Evolutionary conservation across 2,329 filamentous ascomycete species (phyloP).

Genomic region (Phialemoniopsis sp.): DNA sequence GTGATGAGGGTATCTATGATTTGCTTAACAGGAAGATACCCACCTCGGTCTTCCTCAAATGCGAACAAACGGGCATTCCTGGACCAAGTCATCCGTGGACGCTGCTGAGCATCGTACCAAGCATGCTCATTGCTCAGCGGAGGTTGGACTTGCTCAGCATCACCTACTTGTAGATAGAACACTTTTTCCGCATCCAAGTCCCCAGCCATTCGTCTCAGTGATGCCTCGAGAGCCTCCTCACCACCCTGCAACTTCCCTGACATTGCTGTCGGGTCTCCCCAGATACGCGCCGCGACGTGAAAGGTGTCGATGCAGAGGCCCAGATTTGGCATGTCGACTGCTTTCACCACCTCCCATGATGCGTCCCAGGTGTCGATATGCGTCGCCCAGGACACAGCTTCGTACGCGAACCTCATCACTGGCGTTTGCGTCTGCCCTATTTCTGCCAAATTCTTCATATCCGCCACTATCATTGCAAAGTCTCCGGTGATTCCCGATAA

Average conservation of each 20-base stretch:
- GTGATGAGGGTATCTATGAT: slow-evolving; percentile 48
- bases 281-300: slow-evolving; percentile 56
- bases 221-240: slow-evolving; percentile 37
- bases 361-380: slow-evolving; percentile 56
- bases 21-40: slow-evolving; percentile 52
- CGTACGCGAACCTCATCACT: slow-evolving; percentile 61
- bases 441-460: no score
- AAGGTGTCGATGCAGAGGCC: slow-evolving; percentile 61
- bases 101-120: slow-evolving; percentile 48
- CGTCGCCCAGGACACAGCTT: slow-evolving; percentile 57
- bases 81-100: slow-evolving; percentile 58
- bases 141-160: slow-evolving; percentile 54
- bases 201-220: slow-evolving; percentile 37
- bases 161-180: slow-evolving; percentile 60
- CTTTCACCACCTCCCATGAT: slow-evolving; percentile 49
- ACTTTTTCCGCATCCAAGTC: slow-evolving; percentile 47
- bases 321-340: slow-evolving; percentile 52
- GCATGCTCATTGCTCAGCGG: slow-evolving; percentile 46
- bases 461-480: no score
- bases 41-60: slow-evolving; percentile 48
- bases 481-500: no score
- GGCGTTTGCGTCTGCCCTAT: no score
- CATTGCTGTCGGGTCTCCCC: slow-evolving; percentile 45
- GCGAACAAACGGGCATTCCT: slow-evolving; percentile 58
- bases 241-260: slow-evolving; percentile 38